Percentiles rank a stretch among this genome's conserved stretches.
Conservation (phyloP, 2,329 filamentous ascomycete genomes). For the Cadophora malorum region DNA sequence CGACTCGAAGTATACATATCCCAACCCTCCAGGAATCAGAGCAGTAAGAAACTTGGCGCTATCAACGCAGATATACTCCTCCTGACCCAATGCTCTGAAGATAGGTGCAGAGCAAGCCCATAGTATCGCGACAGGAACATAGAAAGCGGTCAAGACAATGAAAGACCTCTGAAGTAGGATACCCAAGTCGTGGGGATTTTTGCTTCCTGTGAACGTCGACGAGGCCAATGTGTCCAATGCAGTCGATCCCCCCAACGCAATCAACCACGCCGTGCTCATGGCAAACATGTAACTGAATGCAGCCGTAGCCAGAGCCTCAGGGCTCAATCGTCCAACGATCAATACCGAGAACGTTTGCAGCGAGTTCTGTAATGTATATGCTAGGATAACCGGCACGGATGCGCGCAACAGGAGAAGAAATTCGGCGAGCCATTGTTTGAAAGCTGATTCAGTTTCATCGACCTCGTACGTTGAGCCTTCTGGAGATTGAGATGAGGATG, state of each 20-base stretch:
- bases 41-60: conserved; percentile 75
- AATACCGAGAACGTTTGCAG: conserved; percentile 83
- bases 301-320: conserved; percentile 79
- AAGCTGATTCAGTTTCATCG: conserved; percentile 34
- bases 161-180: conserved; percentile 79
- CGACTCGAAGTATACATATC: conserved; percentile 86
- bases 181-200: conserved; percentile 79
- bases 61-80: conserved; percentile 76
- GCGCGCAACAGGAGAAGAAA: conserved; percentile 71
- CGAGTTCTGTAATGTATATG: conserved; percentile 85
- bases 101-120: conserved; percentile 79
- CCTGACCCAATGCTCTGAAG: conserved; percentile 77
- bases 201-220: conserved; percentile 80
- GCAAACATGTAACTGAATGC: conserved; percentile 95
- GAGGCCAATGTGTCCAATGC: conserved; percentile 86
- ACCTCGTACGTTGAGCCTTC: conserved; percentile 40
- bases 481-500: conserved; percentile 19
- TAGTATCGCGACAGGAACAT: conserved; percentile 72
- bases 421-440: conserved; percentile 57
- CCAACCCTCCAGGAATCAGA: conserved; percentile 80
- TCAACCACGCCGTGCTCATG: conserved; percentile 86
- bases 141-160: conserved; percentile 74
- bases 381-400: conserved; percentile 79
- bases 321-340: conserved; percentile 79
- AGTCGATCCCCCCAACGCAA: conserved; percentile 84